A percentile compares a stretch with the other conserved stretches of the same genome.
Conservation (phyloP, 257 asterid genomes). For the Solanum chaucha region DNA sequence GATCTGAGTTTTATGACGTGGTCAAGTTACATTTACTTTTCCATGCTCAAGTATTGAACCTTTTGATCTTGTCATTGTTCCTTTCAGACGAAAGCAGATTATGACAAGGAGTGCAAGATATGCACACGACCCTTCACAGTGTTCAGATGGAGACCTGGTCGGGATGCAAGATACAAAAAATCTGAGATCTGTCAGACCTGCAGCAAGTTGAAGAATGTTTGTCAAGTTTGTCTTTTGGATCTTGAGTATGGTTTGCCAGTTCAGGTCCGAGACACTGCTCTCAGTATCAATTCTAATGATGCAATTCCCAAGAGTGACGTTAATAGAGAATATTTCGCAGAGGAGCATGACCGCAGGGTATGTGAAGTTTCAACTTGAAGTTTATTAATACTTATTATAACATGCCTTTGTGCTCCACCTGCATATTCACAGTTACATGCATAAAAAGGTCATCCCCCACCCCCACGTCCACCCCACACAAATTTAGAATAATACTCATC, state of each 20-base stretch:
- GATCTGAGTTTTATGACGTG: not conserved
- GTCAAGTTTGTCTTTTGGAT: conserved; percentile 98
- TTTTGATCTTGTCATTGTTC: not conserved
- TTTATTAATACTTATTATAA: not conserved
- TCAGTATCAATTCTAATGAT: conserved; percentile 76
- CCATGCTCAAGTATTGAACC: not conserved
- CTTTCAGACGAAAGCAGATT: conserved; percentile 82
- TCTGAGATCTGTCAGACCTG: conserved; percentile 96
- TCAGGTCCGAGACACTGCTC: conserved; percentile 95
- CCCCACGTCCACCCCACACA: not conserved
- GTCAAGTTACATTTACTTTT: not conserved
- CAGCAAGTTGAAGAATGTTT: conserved; percentile 92
- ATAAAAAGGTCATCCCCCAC: not conserved
- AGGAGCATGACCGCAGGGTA: conserved; percentile 98
- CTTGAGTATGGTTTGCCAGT: conserved; percentile 97
- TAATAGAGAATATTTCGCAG: conserved; percentile 88
- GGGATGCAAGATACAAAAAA: conserved; percentile 96
- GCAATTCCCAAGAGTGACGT: conserved; percentile 98
- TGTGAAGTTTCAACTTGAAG: not conserved
- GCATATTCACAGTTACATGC: not conserved
- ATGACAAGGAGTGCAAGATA: conserved; percentile 96
- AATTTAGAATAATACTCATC: not conserved
- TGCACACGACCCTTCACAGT: conserved; percentile 95
- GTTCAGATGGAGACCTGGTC: conserved; percentile 99
- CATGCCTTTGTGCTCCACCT: not conserved